Evolutionary conservation across 2,329 filamentous ascomycete species (phyloP).

Genomic region (Nectriaceae sp.): DNA sequence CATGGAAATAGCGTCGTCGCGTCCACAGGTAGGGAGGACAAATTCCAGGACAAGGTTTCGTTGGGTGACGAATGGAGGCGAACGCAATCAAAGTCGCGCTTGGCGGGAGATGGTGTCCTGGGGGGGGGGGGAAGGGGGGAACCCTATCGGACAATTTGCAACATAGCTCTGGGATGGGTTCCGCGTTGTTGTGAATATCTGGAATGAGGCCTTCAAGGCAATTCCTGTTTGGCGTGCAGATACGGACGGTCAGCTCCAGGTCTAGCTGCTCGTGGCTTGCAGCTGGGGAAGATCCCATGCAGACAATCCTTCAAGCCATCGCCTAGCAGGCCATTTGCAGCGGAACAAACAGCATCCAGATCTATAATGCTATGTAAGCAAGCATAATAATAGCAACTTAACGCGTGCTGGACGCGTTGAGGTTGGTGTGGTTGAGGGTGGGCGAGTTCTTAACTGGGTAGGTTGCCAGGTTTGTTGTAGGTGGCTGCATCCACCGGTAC

Average conservation of each 20-base stretch:
- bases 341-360: neutral
- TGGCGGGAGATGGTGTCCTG: neutral
- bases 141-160: conserved; percentile 24
- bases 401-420: conserved; percentile 19
- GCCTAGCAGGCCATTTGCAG: neutral
- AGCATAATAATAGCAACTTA: neutral
- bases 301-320: neutral
- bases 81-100: conserved; percentile 19
- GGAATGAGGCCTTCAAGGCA: neutral
- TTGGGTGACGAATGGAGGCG: neutral
- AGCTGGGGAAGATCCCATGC: neutral
- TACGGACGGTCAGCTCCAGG: neutral
- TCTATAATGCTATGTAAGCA: neutral
- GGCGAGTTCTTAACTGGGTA: neutral
- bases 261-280: neutral
- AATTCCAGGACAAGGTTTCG: neutral
- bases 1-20: neutral
- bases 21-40: neutral
- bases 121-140: conserved; percentile 4
- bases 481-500: conserved; percentile 13
- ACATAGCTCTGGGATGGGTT: neutral
- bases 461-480: conserved; percentile 1
- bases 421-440: neutral
- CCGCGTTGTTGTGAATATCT: neutral
- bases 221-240: neutral